Base-by-base conservation (phyloP, 768 basidiomycete species). In the Lentinula lateritia region DNA sequence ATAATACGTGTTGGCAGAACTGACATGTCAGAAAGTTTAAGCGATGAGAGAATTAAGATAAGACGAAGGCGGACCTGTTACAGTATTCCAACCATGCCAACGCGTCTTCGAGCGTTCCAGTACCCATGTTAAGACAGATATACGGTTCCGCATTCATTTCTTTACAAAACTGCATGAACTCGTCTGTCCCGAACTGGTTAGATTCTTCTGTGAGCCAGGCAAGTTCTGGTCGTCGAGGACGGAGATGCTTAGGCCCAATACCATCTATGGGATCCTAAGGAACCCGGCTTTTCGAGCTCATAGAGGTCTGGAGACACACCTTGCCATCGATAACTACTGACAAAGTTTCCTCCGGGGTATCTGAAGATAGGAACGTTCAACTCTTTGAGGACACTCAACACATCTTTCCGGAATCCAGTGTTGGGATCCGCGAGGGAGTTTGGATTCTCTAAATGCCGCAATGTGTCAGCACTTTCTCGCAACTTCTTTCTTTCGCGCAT, bases 51-150 rank as follows among this genome's bases (percentile, higher is more conserved):
- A 6, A 20, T 18, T 6, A 10, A 18, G 9, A 16, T 45, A 16
- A n/a, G 23, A 23, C 41, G 18, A 8, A 41, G 41, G 28, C 55
- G 34, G 39, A 75, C 77, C 83, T 80, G 62, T 86, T 86, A 67
- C 84, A 86, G 69, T 86, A 87, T 63, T 87, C 86, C 15, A 86
- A 61, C 84, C 82, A 85, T 6, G 76, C 79, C 23, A 87, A 70
- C 0, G 84, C 84, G 45, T 86, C 84, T 60, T 84, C 83, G 7
- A 83, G 73, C 0, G 83, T 84, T 4, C 86, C 84, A 0, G 84
- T 85, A 5, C 84, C 86, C 85, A 86, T 85, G 69, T 86, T 86
- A 34, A 85, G 66, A 64, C 83, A 83, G 52, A 87, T 79, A 67
- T 78, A 86, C 1, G 85, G 86, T 68, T 86, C 84, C 10, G 78